These are phyloP conservation scores for Neodidymelliopsis sp. DNA, from an alignment of 2,329 filamentous ascomycete species.

Conservation along the genomic window DNA sequence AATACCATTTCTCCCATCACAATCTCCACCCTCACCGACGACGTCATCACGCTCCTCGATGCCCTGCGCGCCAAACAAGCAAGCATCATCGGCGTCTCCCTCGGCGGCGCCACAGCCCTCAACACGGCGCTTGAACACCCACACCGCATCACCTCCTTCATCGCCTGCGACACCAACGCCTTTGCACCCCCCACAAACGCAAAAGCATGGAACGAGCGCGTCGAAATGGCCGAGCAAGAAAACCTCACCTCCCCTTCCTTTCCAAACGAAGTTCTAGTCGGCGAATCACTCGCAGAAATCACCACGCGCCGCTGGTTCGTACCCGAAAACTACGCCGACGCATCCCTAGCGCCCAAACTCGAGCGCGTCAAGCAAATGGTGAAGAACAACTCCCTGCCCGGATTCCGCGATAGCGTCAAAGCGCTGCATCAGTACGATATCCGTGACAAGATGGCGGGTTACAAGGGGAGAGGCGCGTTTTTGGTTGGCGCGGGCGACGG, in stretches of 20 bases:
- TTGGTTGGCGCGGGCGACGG: constrained; percentile 78
- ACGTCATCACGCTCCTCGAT: constrained; percentile 71
- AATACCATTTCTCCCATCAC: constrained; percentile 55
- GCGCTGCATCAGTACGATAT: constrained; percentile 78
- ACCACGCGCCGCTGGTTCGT: constrained; percentile 82
- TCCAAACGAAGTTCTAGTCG: constrained; percentile 64
- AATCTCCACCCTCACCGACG: constrained; percentile 71
- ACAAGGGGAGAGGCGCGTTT: constrained; percentile 68
- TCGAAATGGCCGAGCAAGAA: constrained; percentile 69
- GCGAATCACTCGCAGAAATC: constrained; percentile 67
- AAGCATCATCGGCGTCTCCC: constrained; percentile 76
- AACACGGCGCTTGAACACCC: constrained; percentile 75
- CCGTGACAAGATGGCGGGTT: constrained; percentile 61
- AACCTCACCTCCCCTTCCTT: constrained; percentile 38
- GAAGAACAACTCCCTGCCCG: constrained; percentile 70
- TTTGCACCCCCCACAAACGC: constrained; percentile 76
- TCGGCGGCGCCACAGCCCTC: constrained; percentile 81
- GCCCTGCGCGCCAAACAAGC: constrained; percentile 73
- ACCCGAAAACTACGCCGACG: constrained; percentile 62
- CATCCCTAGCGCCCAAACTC: constrained; percentile 58
- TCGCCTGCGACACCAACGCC: constrained; percentile 82
- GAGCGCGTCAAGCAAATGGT: constrained; percentile 73
- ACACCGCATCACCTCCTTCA: constrained; percentile 64
- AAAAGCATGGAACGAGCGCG: constrained; percentile 80
- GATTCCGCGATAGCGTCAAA: constrained; percentile 72